A percentile compares a stretch with the other conserved stretches of the same genome.
phyloP scores from a whole-genome alignment of 139 green algal species.

The Desmodesmus armatus region DNA sequence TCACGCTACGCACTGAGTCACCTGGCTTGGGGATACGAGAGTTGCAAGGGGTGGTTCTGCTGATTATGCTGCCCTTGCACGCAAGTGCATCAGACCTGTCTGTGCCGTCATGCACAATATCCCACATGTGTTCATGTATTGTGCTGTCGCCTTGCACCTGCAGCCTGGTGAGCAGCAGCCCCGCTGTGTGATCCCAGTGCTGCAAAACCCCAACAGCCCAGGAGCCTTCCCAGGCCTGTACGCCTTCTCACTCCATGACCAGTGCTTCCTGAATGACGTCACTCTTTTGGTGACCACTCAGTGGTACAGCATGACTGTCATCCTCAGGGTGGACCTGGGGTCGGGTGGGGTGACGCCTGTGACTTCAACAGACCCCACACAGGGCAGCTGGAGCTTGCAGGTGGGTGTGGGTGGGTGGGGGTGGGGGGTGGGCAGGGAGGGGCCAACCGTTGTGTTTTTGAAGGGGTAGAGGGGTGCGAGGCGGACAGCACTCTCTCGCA shows the following conservation, averaged over 20 bases:
- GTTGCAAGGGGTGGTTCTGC: no score
- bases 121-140: not conserved
- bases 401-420: not conserved
- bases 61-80: no score
- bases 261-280: constrained; percentile 47
- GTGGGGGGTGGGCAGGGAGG: no score
- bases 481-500: no score
- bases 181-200: not conserved
- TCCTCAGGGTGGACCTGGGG: constrained; percentile 71
- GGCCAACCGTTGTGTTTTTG: no score
- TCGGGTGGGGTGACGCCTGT: constrained; percentile 50
- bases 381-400: constrained; percentile 56
- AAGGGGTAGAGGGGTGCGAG: no score
- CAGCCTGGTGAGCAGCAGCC: not conserved
- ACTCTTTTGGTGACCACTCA: constrained; percentile 76
- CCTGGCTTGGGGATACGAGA: constrained; percentile 33
- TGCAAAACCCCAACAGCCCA: constrained; percentile 12
- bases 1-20: constrained; percentile 71
- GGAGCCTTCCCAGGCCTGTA: constrained; percentile 71
- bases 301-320: constrained; percentile 72
- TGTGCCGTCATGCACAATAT: not conserved
- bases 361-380: constrained; percentile 44
- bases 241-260: constrained; percentile 46
- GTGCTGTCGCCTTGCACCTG: not conserved
- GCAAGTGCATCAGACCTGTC: not conserved